Conservation (phyloP, 2,329 filamentous ascomycete species). For the Hirsutella rhossiliensis region DNA sequence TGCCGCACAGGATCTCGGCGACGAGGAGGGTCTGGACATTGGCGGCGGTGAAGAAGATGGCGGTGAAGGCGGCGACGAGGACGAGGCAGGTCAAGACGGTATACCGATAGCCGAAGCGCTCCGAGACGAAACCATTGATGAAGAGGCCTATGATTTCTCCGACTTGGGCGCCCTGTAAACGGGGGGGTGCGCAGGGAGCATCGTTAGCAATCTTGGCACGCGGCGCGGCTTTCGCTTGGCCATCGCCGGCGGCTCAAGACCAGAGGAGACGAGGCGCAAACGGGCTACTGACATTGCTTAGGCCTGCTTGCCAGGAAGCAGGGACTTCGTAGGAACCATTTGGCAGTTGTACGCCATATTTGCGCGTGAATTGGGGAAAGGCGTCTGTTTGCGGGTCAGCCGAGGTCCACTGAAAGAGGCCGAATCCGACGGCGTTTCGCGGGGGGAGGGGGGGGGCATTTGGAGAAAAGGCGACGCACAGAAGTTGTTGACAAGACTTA, state of each 20-base stretch:
- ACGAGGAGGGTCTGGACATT: constrained; percentile 45
- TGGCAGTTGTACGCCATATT: constrained; percentile 37
- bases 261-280: neutral
- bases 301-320: constrained; percentile 48
- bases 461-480: constrained; percentile 26
- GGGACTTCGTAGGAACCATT: constrained; percentile 42
- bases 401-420: too few relatives aligned
- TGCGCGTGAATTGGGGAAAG: constrained; percentile 43
- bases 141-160: constrained; percentile 57
- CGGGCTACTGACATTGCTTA: constrained; percentile 32
- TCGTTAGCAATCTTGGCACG: neutral
- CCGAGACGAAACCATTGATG: constrained; percentile 52
- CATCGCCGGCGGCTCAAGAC: neutral
- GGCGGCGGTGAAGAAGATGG: constrained; percentile 53
- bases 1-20: constrained; percentile 51
- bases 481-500: constrained; percentile 72
- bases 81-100: constrained; percentile 48
- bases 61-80: constrained; percentile 42
- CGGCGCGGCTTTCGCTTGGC: neutral
- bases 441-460: too few relatives aligned
- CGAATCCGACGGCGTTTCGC: too few relatives aligned
- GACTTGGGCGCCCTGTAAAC: constrained; percentile 9
- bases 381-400: constrained; percentile 23
- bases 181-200: neutral
- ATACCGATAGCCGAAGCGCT: constrained; percentile 56